Evolutionary conservation across 2,329 filamentous ascomycete genomes (phyloP), one percentile per base, ranked within the genome.

Genomic region (Sporothrix inflata): DNA sequence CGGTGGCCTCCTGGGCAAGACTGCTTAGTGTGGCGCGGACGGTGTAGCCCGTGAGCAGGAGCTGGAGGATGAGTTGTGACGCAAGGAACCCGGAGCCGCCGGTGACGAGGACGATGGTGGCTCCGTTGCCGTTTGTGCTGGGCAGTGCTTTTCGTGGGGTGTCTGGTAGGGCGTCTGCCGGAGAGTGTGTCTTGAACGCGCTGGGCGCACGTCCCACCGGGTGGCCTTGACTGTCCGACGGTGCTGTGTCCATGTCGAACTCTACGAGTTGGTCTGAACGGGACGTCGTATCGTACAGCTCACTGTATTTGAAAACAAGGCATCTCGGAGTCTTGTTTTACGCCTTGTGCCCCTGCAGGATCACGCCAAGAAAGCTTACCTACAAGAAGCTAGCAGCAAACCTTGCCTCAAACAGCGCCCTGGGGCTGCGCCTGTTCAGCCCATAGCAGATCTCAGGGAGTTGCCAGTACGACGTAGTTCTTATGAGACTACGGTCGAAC

Each of bases 81-180:
- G 86, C 88, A 80, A 90, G 89, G 78, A 90, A 89, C 27, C 88
- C 87, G 24, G 85, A 88, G 55, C 89, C 89, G 61, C 88, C 89
- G 77, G 90, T 84, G 76, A 87, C 89, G 80, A 90, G 82, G 76
- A 70, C 55, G 21, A 27, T 21, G 11, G 60, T 57, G 11, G 51
- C 12, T 16, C 40, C 21, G 38, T 68, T 53, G 24, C 3, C n/a
- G 9, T 61, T 53, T 27, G 49, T 4, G 8, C 12, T 11, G 45
- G 14, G 21, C 8, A 8, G 49, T 9, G 21, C 12, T n/a, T 4
- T n/a, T 27, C 12, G n/a, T 4, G n/a, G 21, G 7, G 8, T 8
- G 11, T 53, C 21, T 47, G 19, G 2, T 2, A 14, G 8, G 9
- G 14, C 21, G n/a, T 63, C 57, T n/a, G 19, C 11, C 9, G 57